Conservation (phyloP, 306 rosid genomes). For the peach (Prunus persica) region Prunus_persica_NCBIv2 NC_034009.1:42900501-42901000, state of each 20-base stretch:
- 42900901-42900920: no score
- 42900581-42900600: background rate
- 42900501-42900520: background rate
- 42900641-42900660: constrained; percentile 1
- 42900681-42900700: background rate
- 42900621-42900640: constrained; percentile 2
- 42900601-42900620: background rate
- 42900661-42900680: background rate
- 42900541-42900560: background rate
- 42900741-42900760: background rate
- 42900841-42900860: background rate
- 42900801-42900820: background rate
- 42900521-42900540: background rate
- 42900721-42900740: background rate
- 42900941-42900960: no score
- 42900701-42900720: background rate
- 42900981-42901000: no score
- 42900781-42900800: background rate
- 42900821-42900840: background rate
- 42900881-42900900: no score
- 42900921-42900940: no score
- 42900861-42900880: background rate
- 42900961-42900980: no score
- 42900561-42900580: background rate
- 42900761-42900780: background rate